Base-by-base conservation (phyloP, 164 flowering plant genomes). In the Magnolia sinica region DNA sequence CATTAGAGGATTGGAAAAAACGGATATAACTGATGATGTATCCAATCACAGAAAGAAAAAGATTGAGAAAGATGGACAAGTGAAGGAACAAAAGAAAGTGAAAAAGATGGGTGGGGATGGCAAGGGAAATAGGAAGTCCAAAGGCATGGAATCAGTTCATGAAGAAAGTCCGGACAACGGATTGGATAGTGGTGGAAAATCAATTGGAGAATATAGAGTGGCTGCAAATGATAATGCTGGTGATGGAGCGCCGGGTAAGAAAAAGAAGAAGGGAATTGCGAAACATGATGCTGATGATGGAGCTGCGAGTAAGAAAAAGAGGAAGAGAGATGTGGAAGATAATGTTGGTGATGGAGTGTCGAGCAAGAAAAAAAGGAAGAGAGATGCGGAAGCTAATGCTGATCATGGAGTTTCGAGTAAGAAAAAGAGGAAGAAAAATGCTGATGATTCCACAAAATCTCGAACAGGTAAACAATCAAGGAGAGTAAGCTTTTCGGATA, bases 401-500 rank as follows among this genome's bases (percentile, higher is more conserved):
- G 61, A 55, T 16, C 13, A 55, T 55, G 19, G 61, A 55, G 61
- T 55, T 16, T 55, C 19, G 1, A 55, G 61, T 55, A 55, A 55
- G 61, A 11, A 55, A 55, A 55, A 55, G 61, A 22, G 68, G 68
- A 19, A 22, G 68, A 22, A 23, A 64, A 20, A 18, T 64, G 68
- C 68, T 64, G 27, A 20, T 64, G 24, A 64, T 64, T 64, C 68
- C 27, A 19, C 20, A 64, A 64, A n/a, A 19, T 18, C 20, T 8
- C 68, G 27, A 24, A 8, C 19, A 6, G 18, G 11, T 9, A 69
- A 69, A 45, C 11, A 23, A 69, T 18, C 72, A 29, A 69, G 27
- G 50, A 69, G 20, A 69, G 72, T 69, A 45, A 69, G 72, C 16
- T 69, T 69, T 69, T 69, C 72, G 2, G 72, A 29, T 69, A 9